A percentile compares a stretch with the other conserved stretches of the same genome.
Evolutionary conservation across 345 rosid genomes (phyloP).

Genomic region (Eucalyptus erythrocorys): DNA sequence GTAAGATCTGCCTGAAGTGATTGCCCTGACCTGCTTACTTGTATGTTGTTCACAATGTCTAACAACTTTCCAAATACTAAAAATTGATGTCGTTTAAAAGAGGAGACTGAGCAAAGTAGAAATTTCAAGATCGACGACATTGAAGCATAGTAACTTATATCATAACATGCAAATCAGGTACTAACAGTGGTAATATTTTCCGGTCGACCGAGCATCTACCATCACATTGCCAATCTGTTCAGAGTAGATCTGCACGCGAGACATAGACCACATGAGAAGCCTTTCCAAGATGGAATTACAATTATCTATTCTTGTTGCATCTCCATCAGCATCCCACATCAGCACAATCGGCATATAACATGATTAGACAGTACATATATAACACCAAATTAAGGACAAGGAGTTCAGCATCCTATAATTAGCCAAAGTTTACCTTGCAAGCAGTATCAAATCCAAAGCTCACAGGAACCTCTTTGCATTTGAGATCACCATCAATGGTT

Average conservation of each 20-base stretch:
- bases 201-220: constrained; percentile 97
- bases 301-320: background rate
- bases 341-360: background rate
- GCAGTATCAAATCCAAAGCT: constrained; percentile 99
- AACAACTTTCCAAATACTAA: background rate
- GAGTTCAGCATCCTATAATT: background rate
- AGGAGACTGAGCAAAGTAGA: background rate
- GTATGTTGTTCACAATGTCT: background rate
- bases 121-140: background rate
- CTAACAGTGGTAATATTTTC: constrained; percentile 98
- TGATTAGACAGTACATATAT: background rate
- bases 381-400: background rate
- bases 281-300: background rate
- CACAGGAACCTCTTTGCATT: constrained; percentile 92
- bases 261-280: background rate
- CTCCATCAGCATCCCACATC: background rate
- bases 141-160: background rate
- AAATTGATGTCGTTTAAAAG: background rate
- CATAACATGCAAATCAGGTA: background rate
- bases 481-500: constrained; percentile 98
- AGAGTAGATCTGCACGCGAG: constrained; percentile 64
- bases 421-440: constrained; percentile 63
- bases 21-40: background rate
- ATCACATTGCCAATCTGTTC: constrained; percentile 99
- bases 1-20: background rate